Base-by-base conservation (phyloP, 768 basidiomycete species). In the Astraeus odoratus region DNA sequence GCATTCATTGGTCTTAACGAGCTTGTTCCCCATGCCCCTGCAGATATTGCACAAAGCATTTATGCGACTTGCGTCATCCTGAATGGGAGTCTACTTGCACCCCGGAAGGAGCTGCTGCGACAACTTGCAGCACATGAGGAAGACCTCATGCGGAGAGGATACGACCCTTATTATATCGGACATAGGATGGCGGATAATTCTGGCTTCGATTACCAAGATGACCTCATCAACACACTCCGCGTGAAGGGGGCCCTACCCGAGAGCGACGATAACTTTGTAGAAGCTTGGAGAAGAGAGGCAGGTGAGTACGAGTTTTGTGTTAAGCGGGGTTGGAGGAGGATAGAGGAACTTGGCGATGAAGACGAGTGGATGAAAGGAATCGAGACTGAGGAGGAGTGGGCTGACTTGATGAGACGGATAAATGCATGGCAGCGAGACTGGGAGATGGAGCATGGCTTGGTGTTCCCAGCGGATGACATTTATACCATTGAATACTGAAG, bases 1-100 rank as follows among this genome's bases (percentile, higher is more conserved):
- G 67, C 75, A 4, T 78, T 81, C 57, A 63, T 80, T 46, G 77
- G 78, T 2, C 64, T 80, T 3, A 76, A 76, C 2, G 65, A 70
- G 4, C 56, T 65, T 39, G 70, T 75, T 29, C 60, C 68, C 5
- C 76, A 75, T 56, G 74, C 70, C 39, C 72, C 74, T 3, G 70
- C 69, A 12, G 72, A 75, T 52, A 52, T 63, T 40, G 77, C 77
- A 7, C 78, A 81, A 56, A 68, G 72, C 36, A 56, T 75, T 3
- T 73, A 76, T 47, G 60, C 63, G 10, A 65, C 71, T 0, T 70
- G 75, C 49, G 64, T 65, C 3, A 71, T 80, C 44, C 63, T 67
- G 2, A 64, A 75, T 40, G 61, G 66, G 3, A 56, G 56, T 18
- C 49, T 75, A 4, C 65, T 81, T 0, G 67, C 69, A 1, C 47